Base-by-base conservation (phyloP, 352 stramenopile species). In the Phytophthora colocasiae region DNA sequence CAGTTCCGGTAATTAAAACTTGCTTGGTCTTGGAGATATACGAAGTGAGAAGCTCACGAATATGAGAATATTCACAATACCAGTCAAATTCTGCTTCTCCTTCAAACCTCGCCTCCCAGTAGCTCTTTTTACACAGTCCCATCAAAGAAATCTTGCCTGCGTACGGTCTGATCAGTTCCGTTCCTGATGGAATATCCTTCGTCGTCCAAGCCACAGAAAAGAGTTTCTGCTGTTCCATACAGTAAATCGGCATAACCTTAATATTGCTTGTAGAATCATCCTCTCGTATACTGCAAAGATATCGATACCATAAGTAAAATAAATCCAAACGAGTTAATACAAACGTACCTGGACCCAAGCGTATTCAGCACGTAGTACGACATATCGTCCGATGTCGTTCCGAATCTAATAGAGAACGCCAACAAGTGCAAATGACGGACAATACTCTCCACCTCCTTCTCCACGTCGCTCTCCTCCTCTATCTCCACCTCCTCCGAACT, bases 141-240 rank as follows among this genome's bases (percentile, higher is more conserved):
- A 87, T 87, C 57, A 85, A 68, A 9, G 78, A 80, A 38, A 87
- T 76, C 60, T 85, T 87, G 54, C 76, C 77, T 0, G 78, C 78
- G 34, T 78, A 78, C 14, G 76, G 71, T 6, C 78, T 66, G 27
- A 83, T 58, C 9, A 87, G 51, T 32, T 85, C 68, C 3, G 52
- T 55, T 44, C 73, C 76, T 15, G 48, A 46, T 1, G 36, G 43
- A 38, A 87, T 55, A 17, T 72, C 41, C 32, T 75, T 61, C 10
- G 71, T 71, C 12, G 73, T 69, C 78, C 78, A 85, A 15, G 73
- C 73, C 50, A 87, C 58, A 14, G 78, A 82, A 19, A 82, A 81
- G 1, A 87, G 63, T 12, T 76, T 75, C 39, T 78, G 73, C 36
- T 73, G 60, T 45, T 81, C 63, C 60, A 85, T 59, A 43, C 78